These are phyloP conservation scores for Tuber borchii DNA, from an alignment of 495 filamentous ascomycete genomes.

Conservation along the genomic window DNA sequence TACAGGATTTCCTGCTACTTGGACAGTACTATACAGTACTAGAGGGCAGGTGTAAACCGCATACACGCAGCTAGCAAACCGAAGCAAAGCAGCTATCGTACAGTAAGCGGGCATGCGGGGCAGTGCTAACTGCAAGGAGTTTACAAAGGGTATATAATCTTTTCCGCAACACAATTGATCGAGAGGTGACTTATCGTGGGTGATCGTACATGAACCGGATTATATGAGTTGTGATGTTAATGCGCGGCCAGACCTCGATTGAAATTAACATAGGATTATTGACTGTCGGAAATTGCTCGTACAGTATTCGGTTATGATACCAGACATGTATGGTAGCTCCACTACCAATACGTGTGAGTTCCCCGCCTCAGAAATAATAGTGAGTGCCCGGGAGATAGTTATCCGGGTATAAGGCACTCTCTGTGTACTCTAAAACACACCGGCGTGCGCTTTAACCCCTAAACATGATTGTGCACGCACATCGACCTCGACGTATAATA, in stretches of 20 bases:
- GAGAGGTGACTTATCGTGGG: not conserved
- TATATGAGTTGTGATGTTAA: not conserved
- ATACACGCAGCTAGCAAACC: not conserved
- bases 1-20: too few relatives aligned
- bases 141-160: not conserved
- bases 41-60: not conserved
- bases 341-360: not conserved
- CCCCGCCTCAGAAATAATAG: not conserved
- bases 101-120: too few relatives aligned
- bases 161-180: not conserved
- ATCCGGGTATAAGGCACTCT: not conserved
- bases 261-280: not conserved
- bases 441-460: not conserved
- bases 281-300: not conserved
- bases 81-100: not conserved
- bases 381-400: not conserved
- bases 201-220: not conserved
- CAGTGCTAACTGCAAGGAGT: not conserved
- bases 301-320: not conserved
- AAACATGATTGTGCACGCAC: not conserved
- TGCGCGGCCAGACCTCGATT: not conserved
- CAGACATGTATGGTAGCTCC: not conserved
- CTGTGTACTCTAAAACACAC: not conserved
- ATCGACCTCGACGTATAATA: not conserved
- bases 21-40: too few relatives aligned